Evolutionary conservation across 2,329 filamentous ascomycete species (phyloP), one percentile per base, ranked within the genome.

Genomic region (Arthrobotrys musiformis): DNA sequence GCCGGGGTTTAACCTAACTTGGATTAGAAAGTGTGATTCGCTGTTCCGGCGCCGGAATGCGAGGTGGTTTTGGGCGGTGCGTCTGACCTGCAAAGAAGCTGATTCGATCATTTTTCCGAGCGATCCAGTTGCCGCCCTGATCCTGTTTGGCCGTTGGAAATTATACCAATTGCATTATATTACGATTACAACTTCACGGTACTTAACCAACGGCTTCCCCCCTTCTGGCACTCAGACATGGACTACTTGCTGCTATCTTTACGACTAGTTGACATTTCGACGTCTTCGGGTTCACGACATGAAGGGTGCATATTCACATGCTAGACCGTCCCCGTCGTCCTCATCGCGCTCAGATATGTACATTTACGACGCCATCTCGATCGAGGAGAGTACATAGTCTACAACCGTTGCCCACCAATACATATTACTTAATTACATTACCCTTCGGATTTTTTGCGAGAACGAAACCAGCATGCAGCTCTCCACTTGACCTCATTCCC

Each of bases 401-500:
- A 58, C 44, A 72, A 63, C 4, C 44, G 44, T 15, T 35, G 66
- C 60, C 28, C 24, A 5, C 5, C 37, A 15, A 42, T n/a, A 60
- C 19, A 19, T 8, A n/a, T 35, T 35, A 35, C 30, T 35, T n/a
- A n/a, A 35, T 35, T 35, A 35, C 30, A 35, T 35, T 35, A 35
- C 30, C 11, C n/a, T n/a, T n/a, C n/a, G n/a, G n/a, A n/a, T n/a
- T n/a, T n/a, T n/a, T n/a, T n/a, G n/a, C n/a, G n/a, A n/a, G n/a
- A n/a, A n/a, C n/a, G n/a, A n/a, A 48, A 48, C 54, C 33, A 26
- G 28, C 28, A 64, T 74, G 70, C 70, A 74, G 70, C 42, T 61
- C 56, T 69, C 64, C 64, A 76, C 58, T 75, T 75, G 70, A 69
- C 72, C 72, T 76, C 72, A 76, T 76, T 76, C 72, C 72, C 33